A percentile compares a stretch with the other conserved stretches of the same genome.
Conservation (phyloP, 2,329 filamentous ascomycete species). For the Colletotrichum incanum region DNA sequence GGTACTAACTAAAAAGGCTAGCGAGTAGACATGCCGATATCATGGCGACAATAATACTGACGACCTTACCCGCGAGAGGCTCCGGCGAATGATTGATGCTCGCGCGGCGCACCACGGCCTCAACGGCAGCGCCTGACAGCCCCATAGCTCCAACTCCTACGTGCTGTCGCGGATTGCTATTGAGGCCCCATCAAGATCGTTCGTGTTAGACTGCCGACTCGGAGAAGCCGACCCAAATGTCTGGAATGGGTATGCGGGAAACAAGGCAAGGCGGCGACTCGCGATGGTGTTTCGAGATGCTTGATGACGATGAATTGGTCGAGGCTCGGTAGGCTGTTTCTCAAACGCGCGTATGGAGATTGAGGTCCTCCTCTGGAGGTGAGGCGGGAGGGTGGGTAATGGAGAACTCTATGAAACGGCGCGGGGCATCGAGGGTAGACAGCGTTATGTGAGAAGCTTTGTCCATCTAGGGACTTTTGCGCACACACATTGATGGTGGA, state of each 20-base stretch:
- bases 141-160: conserved; percentile 22
- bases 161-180: conserved; percentile 24
- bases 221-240: neutral
- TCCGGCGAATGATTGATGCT: conserved; percentile 32
- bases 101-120: conserved; percentile 11
- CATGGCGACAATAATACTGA: conserved; percentile 36
- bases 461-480: conserved; percentile 4
- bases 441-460: conserved; percentile 16
- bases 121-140: neutral
- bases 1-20: conserved; percentile 29
- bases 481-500: neutral
- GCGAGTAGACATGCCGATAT: conserved; percentile 29
- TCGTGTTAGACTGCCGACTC: neutral
- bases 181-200: conserved; percentile 25
- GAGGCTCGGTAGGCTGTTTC: neutral
- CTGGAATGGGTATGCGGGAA: neutral
- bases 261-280: conserved; percentile 8
- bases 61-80: conserved; percentile 32
- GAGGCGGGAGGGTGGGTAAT: neutral
- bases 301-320: conserved; percentile 9
- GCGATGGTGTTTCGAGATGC: conserved; percentile 18
- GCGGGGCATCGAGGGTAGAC: neutral
- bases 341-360: neutral
- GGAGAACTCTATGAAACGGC: conserved; percentile 13
- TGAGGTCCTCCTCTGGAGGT: neutral